A percentile compares a stretch with the other conserved stretches of the same genome.
Evolutionary conservation across 2,329 filamentous ascomycete genomes (phyloP).

Genomic region (Paecilomyces niveus): DNA sequence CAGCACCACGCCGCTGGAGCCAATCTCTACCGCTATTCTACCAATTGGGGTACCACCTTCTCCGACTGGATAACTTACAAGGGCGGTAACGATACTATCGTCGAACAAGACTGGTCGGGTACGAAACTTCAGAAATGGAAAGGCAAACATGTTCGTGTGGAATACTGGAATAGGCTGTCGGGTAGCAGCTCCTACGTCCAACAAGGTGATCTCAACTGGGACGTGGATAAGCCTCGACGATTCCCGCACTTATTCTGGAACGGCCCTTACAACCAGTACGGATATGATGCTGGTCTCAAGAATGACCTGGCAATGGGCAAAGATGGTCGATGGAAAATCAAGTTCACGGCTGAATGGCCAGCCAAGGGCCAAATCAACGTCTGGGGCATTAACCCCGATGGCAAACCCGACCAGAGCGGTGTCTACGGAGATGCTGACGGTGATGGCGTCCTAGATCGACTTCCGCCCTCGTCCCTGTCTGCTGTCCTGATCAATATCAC

Average conservation of each 20-base stretch:
- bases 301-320: slow-evolving; percentile 46
- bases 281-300: slow-evolving; percentile 53
- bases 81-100: slow-evolving; percentile 44
- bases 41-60: slow-evolving; percentile 55
- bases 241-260: slow-evolving; percentile 59
- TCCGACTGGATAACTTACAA: slow-evolving; percentile 52
- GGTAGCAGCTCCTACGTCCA: slow-evolving; percentile 56
- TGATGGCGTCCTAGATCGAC: slow-evolving; percentile 54
- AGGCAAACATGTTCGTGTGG: slow-evolving; percentile 55
- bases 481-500: slow-evolving; percentile 55
- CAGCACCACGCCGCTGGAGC: slow-evolving; percentile 56
- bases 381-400: slow-evolving; percentile 60
- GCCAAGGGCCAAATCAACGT: slow-evolving; percentile 56
- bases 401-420: slow-evolving; percentile 52
- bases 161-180: slow-evolving; percentile 55
- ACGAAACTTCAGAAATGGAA: slow-evolving; percentile 52
- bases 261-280: slow-evolving; percentile 57
- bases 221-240: slow-evolving; percentile 37
- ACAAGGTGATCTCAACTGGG: slow-evolving; percentile 48
- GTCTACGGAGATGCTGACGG: slow-evolving; percentile 56
- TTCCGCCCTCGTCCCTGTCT: slow-evolving; percentile 53
- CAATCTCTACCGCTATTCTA: slow-evolving; percentile 55
- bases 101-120: slow-evolving; percentile 50
- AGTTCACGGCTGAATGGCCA: slow-evolving; percentile 59
- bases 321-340: slow-evolving; percentile 50